phyloP scores from a whole-genome alignment of 495 filamentous ascomycete genomes.

The Neurospora sublineolata region DNA sequence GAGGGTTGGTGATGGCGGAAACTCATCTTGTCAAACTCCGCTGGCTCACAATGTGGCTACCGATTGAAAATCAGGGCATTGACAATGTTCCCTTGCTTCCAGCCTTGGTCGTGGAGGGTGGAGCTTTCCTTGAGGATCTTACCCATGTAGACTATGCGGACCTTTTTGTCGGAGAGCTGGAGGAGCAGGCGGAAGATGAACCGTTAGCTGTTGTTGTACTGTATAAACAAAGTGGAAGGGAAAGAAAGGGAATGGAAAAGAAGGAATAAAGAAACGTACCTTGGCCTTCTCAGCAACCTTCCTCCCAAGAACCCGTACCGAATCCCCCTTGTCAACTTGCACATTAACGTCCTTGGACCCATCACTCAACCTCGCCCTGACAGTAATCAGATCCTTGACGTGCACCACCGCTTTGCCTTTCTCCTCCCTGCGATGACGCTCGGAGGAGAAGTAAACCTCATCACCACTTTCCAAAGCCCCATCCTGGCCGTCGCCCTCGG shows the following conservation, averaged over 20 bases:
- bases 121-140: constrained; percentile 59
- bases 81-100: constrained; percentile 63
- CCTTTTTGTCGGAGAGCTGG: constrained; percentile 40
- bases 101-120: constrained; percentile 56
- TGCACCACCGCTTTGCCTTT: constrained; percentile 45
- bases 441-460: constrained; percentile 19
- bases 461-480: constrained; percentile 34
- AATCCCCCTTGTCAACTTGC: constrained; percentile 47
- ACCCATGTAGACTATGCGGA: constrained; percentile 70
- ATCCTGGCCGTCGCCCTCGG: constrained; percentile 15
- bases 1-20: background rate
- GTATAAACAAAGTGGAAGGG: background rate
- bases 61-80: constrained; percentile 64
- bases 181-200: background rate
- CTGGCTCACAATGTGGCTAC: constrained; percentile 18
- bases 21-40: background rate
- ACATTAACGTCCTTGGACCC: constrained; percentile 54
- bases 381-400: constrained; percentile 40
- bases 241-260: background rate
- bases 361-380: constrained; percentile 62
- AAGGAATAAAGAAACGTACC: constrained; percentile 34
- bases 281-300: constrained; percentile 53
- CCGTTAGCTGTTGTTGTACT: constrained; percentile 6
- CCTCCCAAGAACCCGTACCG: constrained; percentile 47
- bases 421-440: constrained; percentile 51